Conservation (phyloP, 176 grass and related monocot genomes). For the Zoysia japonica region DNA sequence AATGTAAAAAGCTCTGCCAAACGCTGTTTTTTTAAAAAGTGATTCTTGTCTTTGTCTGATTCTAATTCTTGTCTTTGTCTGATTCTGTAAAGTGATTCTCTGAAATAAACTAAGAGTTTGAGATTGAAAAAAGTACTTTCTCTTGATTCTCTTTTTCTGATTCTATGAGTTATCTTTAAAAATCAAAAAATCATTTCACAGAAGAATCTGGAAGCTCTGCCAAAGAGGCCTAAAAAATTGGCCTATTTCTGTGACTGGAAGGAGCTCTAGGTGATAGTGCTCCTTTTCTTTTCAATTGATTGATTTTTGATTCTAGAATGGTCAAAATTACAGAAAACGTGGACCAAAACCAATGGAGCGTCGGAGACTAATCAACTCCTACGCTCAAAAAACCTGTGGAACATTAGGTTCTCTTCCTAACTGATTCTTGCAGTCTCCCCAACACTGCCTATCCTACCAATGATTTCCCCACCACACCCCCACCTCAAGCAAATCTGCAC, state of each 20-base stretch:
- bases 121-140: too few relatives aligned
- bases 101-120: too few relatives aligned
- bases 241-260: conserved; percentile 6
- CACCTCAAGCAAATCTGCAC: neutral
- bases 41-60: too few relatives aligned
- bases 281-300: neutral
- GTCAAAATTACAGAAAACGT: conserved; percentile 18
- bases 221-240: too few relatives aligned
- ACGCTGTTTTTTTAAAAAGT: too few relatives aligned
- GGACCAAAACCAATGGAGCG: neutral
- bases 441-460: conserved; percentile 19
- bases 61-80: too few relatives aligned
- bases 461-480: neutral
- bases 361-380: neutral
- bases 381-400: neutral
- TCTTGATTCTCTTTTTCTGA: too few relatives aligned
- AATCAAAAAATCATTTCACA: too few relatives aligned
- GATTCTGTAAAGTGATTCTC: too few relatives aligned
- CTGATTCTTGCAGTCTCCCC: conserved; percentile 17
- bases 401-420: conserved; percentile 7
- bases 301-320: neutral
- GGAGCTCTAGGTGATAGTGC: neutral
- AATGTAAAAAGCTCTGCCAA: too few relatives aligned
- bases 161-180: too few relatives aligned
- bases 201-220: too few relatives aligned